These are phyloP conservation scores for Ambrosiella xylebori DNA, from an alignment of 2,329 filamentous ascomycete species.

Conservation along the genomic window DNA sequence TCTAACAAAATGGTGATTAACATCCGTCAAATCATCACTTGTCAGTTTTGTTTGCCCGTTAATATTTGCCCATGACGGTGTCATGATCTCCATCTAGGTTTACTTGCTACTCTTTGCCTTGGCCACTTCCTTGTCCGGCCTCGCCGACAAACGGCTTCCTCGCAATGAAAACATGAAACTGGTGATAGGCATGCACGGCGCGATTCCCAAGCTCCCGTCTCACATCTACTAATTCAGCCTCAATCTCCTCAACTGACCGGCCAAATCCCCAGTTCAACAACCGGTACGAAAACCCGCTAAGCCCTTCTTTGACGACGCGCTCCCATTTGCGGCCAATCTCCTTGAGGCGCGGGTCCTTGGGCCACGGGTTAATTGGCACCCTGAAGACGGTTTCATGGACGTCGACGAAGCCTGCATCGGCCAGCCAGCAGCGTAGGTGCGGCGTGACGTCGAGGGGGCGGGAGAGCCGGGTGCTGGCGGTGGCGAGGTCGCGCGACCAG, in stretches of 20 bases:
- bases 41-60: neutral
- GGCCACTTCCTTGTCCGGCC: neutral
- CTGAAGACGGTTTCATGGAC: slow-evolving; percentile 35
- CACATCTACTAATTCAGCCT: slow-evolving; percentile 34
- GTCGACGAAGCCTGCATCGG: slow-evolving; percentile 37
- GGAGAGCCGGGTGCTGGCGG: slow-evolving; percentile 22
- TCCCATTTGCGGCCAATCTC: slow-evolving; percentile 30
- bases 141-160: slow-evolving; percentile 27
- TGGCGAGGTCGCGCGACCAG: slow-evolving; percentile 26
- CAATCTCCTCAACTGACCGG: slow-evolving; percentile 28
- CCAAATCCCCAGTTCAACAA: slow-evolving; percentile 26
- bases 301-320: slow-evolving; percentile 24
- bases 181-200: slow-evolving; percentile 31
- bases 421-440: slow-evolving; percentile 22
- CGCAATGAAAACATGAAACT: slow-evolving; percentile 33
- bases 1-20: too few species aligned
- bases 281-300: slow-evolving; percentile 28
- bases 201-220: slow-evolving; percentile 29
- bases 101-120: too few species aligned
- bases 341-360: slow-evolving; percentile 27
- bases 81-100: neutral
- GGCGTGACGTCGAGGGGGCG: slow-evolving; percentile 23
- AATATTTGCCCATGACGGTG: slow-evolving; percentile 1
- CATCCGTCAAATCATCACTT: too few species aligned
- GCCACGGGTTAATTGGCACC: slow-evolving; percentile 37